Conservation (phyloP, 495 filamentous ascomycete genomes). For the Articulospora tetracladia region DNA sequence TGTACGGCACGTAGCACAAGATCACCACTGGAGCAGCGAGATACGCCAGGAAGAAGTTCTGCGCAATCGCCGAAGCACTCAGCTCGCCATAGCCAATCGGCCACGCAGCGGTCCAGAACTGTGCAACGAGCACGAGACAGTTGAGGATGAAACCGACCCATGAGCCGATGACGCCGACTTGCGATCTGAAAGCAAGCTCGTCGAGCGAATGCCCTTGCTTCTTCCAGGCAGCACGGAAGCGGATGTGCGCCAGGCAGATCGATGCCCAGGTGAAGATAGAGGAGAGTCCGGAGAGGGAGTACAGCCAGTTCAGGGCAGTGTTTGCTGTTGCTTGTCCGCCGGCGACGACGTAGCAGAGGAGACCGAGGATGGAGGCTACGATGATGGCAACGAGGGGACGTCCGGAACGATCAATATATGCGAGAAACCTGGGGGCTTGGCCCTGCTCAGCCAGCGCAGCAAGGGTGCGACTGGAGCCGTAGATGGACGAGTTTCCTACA, state of each 20-base stretch:
- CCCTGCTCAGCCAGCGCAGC: constrained; percentile 82
- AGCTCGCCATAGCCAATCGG: constrained; percentile 57
- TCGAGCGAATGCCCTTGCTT: constrained; percentile 65
- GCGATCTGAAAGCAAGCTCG: constrained; percentile 77
- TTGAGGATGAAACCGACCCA: constrained; percentile 83
- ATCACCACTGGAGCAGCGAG: constrained; percentile 81
- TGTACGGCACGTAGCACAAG: constrained; percentile 71
- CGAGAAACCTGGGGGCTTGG: constrained; percentile 72
- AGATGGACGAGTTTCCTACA: constrained; percentile 84
- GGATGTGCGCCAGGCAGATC: constrained; percentile 86
- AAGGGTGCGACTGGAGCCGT: constrained; percentile 82
- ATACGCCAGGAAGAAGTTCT: constrained; percentile 76
- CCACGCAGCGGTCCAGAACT: constrained; percentile 90
- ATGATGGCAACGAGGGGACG: constrained; percentile 73
- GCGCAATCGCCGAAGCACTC: constrained; percentile 38
- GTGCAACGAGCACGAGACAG: constrained; percentile 74
- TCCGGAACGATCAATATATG: constrained; percentile 80
- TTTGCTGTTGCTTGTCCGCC: constrained; percentile 49
- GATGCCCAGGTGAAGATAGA: constrained; percentile 93
- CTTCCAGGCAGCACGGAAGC: constrained; percentile 82
- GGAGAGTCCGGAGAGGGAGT: constrained; percentile 84
- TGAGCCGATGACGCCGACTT: constrained; percentile 77
- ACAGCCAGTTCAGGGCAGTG: constrained; percentile 79
- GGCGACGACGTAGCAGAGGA: constrained; percentile 78
- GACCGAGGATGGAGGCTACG: constrained; percentile 63